Evolutionary conservation across 2,329 filamentous ascomycete species (phyloP).

Genomic region (Torrubiella hemipterigena): DNA sequence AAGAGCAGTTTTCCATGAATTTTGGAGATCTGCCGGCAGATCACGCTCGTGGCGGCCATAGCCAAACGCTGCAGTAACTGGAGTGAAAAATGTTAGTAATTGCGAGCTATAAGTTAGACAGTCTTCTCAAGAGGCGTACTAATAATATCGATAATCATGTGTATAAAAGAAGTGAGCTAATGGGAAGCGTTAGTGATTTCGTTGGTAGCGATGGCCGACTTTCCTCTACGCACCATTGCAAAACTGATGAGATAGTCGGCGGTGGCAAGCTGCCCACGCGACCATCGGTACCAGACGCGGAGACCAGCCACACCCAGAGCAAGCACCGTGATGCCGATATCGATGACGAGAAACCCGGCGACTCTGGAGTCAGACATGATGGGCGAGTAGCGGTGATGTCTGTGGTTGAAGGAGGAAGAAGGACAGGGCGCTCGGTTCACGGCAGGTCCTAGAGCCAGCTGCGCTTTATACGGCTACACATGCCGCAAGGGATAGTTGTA

Average conservation of each 20-base stretch:
- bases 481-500: too few species aligned
- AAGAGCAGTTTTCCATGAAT: constrained; percentile 3
- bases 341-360: constrained; percentile 4
- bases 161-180: constrained; percentile 3
- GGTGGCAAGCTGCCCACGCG: constrained; percentile 1
- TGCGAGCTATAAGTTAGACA: not conserved
- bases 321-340: constrained; percentile 4
- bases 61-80: constrained; percentile 6
- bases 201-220: too few species aligned
- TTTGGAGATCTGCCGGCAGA: constrained; percentile 3
- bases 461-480: too few species aligned
- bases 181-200: too few species aligned
- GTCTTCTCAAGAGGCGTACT: constrained; percentile 4
- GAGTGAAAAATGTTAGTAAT: not conserved
- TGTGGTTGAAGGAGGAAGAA: too few species aligned
- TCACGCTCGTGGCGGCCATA: constrained; percentile 6
- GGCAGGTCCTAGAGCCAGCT: too few species aligned
- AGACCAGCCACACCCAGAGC: constrained; percentile 3
- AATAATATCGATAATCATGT: constrained; percentile 6
- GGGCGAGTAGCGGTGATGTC: too few species aligned
- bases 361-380: constrained; percentile 6
- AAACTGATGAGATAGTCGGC: constrained; percentile 4
- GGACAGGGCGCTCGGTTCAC: too few species aligned
- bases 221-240: constrained; percentile 3
- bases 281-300: constrained; percentile 4